A percentile compares a stretch with the other conserved stretches of the same genome.
phyloP scores from a whole-genome alignment of 2,329 filamentous ascomycete genomes.

The Magnaporthiopsis rhizophila region DNA sequence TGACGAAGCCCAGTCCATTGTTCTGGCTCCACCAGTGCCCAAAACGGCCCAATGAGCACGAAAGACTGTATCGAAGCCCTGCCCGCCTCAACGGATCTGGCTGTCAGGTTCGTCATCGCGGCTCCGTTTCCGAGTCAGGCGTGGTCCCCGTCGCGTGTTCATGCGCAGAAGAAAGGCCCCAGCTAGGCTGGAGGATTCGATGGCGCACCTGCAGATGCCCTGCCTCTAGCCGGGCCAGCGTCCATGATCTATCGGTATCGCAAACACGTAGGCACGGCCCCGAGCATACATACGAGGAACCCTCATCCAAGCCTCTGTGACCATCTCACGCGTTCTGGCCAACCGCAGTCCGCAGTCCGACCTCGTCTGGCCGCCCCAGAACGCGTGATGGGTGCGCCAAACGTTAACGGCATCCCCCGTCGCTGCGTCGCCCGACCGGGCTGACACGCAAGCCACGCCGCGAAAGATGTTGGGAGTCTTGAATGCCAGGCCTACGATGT shows the following conservation, averaged over 20 bases:
- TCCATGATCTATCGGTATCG: neutral
- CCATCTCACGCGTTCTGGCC: neutral
- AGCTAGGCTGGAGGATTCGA: neutral
- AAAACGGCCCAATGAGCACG: neutral
- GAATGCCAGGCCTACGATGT: no score
- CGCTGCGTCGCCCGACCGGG: no score
- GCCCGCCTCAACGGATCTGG: neutral
- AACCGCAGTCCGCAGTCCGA: neutral
- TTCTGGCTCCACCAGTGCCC: neutral
- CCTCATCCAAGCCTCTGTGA: neutral
- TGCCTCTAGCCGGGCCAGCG: neutral
- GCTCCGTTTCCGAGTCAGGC: neutral
- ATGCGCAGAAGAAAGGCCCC: neutral
- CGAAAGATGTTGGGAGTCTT: neutral
- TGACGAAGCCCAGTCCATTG: neutral
- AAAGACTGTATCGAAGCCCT: neutral
- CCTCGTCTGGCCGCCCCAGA: neutral
- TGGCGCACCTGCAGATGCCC: no score
- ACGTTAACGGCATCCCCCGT: neutral
- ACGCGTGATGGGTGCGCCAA: neutral
- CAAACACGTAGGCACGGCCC: neutral
- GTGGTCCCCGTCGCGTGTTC: neutral
- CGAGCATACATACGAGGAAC: neutral
- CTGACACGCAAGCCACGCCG: no score
- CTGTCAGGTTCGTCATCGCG: neutral